Conservation (phyloP, 2,329 filamentous ascomycete species). For the Xylaria sp. region DNA sequence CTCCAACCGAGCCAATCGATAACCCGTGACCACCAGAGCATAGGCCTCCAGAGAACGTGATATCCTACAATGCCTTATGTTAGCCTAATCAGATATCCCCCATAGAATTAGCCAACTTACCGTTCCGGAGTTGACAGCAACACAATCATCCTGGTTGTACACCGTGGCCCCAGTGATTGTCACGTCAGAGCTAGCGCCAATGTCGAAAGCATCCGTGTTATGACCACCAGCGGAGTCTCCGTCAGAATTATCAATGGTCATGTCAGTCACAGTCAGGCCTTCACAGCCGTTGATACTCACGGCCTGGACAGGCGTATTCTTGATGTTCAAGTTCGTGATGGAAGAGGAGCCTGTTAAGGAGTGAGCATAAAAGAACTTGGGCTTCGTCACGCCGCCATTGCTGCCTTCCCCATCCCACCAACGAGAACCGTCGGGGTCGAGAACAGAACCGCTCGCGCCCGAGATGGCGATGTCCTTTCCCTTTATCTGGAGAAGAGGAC, state of each 20-base stretch:
- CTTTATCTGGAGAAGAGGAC: constrained; percentile 70
- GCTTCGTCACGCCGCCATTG: constrained; percentile 71
- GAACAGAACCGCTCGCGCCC: constrained; percentile 60
- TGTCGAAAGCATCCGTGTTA: constrained; percentile 67
- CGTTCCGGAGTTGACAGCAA: constrained; percentile 66
- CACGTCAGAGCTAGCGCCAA: constrained; percentile 58
- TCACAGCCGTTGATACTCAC: constrained; percentile 58
- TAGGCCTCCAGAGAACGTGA: constrained; percentile 52
- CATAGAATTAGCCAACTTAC: constrained; percentile 27
- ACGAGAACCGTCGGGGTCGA: constrained; percentile 65
- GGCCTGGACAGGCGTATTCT: constrained; percentile 65
- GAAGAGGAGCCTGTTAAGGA: constrained; percentile 57
- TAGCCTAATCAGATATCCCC: background rate
- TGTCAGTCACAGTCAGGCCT: constrained; percentile 57
- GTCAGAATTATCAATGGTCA: constrained; percentile 67
- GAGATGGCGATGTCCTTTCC: constrained; percentile 65
- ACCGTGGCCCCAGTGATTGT: constrained; percentile 62
- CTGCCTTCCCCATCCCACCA: constrained; percentile 72
- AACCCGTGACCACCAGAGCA: constrained; percentile 67
- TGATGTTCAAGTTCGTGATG: constrained; percentile 61
- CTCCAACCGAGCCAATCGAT: constrained; percentile 68
- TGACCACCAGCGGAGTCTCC: constrained; percentile 58
- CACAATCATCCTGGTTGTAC: constrained; percentile 69
- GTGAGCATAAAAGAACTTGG: constrained; percentile 69
- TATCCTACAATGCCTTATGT: constrained; percentile 16